phyloP scores from a whole-genome alignment of 345 rosid genomes.

The Passiflora organensis region DNA sequence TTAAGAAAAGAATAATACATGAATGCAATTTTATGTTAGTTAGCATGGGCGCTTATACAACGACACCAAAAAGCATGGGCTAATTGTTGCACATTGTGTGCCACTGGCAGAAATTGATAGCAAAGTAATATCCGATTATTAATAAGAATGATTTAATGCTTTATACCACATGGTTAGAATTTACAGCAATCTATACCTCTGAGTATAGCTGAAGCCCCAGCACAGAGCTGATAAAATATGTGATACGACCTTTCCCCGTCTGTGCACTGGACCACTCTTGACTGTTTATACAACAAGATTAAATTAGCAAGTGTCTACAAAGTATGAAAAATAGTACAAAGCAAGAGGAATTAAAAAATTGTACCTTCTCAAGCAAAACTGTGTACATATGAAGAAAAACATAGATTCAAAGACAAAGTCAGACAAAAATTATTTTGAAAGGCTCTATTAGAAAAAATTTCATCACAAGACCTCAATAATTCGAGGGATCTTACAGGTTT shows the following conservation, averaged over 20 bases:
- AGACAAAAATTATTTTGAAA: constrained; percentile 22
- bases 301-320: constrained; percentile 16
- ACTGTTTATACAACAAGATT: constrained; percentile 52
- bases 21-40: too few species aligned
- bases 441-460: constrained; percentile 4
- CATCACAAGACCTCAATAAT: constrained; percentile 7
- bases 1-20: too few species aligned
- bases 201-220: constrained; percentile 72
- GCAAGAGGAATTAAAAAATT: constrained; percentile 4
- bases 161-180: not conserved
- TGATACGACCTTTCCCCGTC: constrained; percentile 98
- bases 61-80: too few species aligned
- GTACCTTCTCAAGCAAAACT: constrained; percentile 99
- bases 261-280: constrained; percentile 96
- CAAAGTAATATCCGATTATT: too few species aligned
- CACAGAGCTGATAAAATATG: constrained; percentile 98
- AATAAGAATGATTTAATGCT: too few species aligned
- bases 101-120: too few species aligned
- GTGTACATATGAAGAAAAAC: constrained; percentile 28
- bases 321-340: constrained; percentile 8
- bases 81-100: too few species aligned
- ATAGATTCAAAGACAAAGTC: constrained; percentile 22
- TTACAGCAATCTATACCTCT: constrained; percentile 45
- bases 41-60: too few species aligned
- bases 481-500: constrained; percentile 72